Evolutionary conservation across 2,329 filamentous ascomycete species (phyloP).

Genomic region (Nemania sp.): DNA sequence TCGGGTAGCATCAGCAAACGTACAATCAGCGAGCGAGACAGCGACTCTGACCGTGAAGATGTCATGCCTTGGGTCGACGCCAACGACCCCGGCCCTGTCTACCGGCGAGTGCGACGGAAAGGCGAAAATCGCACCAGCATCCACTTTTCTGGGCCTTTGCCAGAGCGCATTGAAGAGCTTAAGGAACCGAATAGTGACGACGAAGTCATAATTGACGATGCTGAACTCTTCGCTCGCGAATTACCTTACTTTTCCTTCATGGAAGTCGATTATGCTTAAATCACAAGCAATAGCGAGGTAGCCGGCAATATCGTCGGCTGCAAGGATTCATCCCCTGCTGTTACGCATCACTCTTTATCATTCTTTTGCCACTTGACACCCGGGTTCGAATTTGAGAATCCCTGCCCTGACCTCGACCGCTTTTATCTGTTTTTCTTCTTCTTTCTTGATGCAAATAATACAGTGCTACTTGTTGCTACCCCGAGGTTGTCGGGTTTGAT

Average conservation of each 20-base stretch:
- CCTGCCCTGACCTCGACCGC: background rate
- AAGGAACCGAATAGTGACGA: slow-evolving; percentile 41
- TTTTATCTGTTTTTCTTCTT: background rate
- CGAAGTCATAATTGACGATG: slow-evolving; percentile 39
- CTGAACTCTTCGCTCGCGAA: slow-evolving; percentile 37
- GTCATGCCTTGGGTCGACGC: slow-evolving; percentile 36
- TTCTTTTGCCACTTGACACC: background rate
- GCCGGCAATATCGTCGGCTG: too few relatives aligned
- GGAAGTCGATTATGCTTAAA: slow-evolving; percentile 39
- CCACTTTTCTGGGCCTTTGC: slow-evolving; percentile 34
- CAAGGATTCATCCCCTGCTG: too few relatives aligned
- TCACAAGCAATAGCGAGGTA: slow-evolving; percentile 22
- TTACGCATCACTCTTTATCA: background rate
- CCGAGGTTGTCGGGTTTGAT: background rate
- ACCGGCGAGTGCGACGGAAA: slow-evolving; percentile 39
- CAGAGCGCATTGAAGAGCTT: slow-evolving; percentile 40
- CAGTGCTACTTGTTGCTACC: slow-evolving; percentile 11
- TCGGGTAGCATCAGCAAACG: slow-evolving; percentile 43
- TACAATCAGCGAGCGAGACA: slow-evolving; percentile 42
- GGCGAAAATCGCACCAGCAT: slow-evolving; percentile 39
- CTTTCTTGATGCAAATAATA: slow-evolving; percentile 26
- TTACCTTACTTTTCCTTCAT: slow-evolving; percentile 41
- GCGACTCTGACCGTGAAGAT: slow-evolving; percentile 41
- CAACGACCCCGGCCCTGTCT: slow-evolving; percentile 27
- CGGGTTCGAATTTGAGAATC: background rate